These are phyloP conservation scores for Fomitiporia mediterranea DNA, from an alignment of 1,284 basidiomycete genomes.

Conservation along the genomic window DNA sequence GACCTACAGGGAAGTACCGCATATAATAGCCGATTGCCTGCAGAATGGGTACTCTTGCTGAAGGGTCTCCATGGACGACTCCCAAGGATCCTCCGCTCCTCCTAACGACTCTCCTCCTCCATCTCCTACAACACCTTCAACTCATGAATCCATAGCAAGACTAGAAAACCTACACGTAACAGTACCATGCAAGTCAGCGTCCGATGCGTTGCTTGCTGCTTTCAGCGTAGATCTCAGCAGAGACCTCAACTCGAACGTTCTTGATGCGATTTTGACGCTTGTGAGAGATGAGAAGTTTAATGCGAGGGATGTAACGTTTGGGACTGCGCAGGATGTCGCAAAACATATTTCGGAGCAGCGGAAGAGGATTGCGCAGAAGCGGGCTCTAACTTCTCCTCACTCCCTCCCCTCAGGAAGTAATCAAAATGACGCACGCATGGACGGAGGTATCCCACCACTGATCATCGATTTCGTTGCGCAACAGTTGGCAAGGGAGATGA, in stretches of 20 bases:
- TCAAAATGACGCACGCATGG: not conserved
- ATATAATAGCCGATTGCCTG: not conserved
- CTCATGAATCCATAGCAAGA: not conserved
- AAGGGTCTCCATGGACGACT: conserved; percentile 3
- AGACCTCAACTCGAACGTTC: conserved; percentile 2
- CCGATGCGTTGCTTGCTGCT: not conserved
- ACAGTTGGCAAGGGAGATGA: not conserved
- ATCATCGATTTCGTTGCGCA: conserved; percentile 3
- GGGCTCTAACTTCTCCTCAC: not conserved
- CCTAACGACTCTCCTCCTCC: not conserved
- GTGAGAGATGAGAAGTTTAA: not conserved
- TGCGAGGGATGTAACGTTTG: conserved; percentile 1
- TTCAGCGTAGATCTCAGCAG: not conserved
- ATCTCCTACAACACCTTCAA: not conserved
- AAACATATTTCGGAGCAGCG: conserved; percentile 1
- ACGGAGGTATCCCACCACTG: not conserved
- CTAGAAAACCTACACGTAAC: not conserved
- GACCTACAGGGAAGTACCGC: too few species aligned
- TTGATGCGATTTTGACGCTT: not conserved
- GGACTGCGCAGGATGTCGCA: not conserved
- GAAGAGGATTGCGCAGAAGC: not conserved
- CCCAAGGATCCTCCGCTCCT: not conserved
- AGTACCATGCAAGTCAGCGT: not conserved
- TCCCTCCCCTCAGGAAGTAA: not conserved
- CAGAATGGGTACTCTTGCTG: not conserved